Evolutionary conservation across 257 asterid species (phyloP), one percentile per base, ranked within the genome.

Genomic region (Solanum peruvianum): DNA sequence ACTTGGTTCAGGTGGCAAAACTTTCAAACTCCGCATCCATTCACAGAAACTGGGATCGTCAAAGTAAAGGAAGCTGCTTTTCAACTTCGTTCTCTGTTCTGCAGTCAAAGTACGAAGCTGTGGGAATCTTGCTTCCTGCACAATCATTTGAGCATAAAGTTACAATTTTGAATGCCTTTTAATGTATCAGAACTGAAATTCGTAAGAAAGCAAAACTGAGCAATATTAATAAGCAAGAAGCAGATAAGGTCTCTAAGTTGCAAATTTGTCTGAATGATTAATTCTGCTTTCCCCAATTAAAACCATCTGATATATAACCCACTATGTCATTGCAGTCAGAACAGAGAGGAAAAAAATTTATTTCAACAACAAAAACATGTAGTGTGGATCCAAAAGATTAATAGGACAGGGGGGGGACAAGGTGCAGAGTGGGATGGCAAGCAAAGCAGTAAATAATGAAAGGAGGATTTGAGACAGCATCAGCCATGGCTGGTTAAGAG

Each of bases 31-130:
- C 82, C 99, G 93, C 96, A 94, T 94, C 99, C 99, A 95, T 91
- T 97, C 99, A 27, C 97, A 97, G 91, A 97, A 95, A 91, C 99
- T 95, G 70, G 98, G 99, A 89, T 95, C 98, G 42, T 94, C 98
- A 70, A 97, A 97, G 90, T 94, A 96, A 85, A 97, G 89, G 89
- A 95, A 97, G 90, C 95, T 95, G 81, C 98, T 95, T 90, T 97
- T 95, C 87, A 97, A 94, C 91, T 92, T 95, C 77, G 91, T 91
- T 85, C 98, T 90, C 89, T 97, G 96, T 29, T 95, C 99, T 75
- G 93, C 82, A 58, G 93, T 93, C 95, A 97, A 87, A 4, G 96
- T 93, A 31, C 94, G 91, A 85, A 97, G 98, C 93, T 97, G 99
- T 75, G 99, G 99, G 88, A 97, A 97, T 90, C 98, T 92, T 84